Percentiles rank a stretch among this genome's conserved stretches.
These are phyloP conservation scores for Zarea fungicola DNA, from an alignment of 2,329 filamentous ascomycete genomes.

Conservation along the genomic window DNA sequence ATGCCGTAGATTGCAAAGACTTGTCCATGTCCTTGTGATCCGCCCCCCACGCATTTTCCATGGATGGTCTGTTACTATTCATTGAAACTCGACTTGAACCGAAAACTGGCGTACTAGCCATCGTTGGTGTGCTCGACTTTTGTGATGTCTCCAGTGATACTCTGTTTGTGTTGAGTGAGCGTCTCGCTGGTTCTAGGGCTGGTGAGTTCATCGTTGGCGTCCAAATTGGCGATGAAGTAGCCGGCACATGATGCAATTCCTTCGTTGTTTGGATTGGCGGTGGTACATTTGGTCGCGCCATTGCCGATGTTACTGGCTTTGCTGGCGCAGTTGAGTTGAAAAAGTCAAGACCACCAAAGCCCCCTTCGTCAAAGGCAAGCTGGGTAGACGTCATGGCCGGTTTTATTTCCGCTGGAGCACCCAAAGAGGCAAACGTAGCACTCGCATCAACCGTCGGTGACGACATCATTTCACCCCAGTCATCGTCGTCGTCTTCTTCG, in stretches of 20 bases:
- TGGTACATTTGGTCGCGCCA: neutral
- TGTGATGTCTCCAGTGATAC: neutral
- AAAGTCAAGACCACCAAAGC: neutral
- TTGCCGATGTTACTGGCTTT: neutral
- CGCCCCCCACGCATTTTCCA: neutral
- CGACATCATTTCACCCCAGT: conserved; percentile 57
- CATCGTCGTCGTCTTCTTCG: conserved; percentile 44
- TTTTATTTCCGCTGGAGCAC: neutral
- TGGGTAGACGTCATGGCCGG: neutral
- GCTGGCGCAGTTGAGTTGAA: neutral
- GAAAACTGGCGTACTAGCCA: neutral
- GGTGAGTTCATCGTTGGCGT: conserved; percentile 1
- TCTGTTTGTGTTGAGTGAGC: neutral
- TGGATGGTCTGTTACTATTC: neutral
- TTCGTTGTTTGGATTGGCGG: conserved; percentile 1
- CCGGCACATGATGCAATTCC: neutral
- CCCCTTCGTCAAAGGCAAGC: neutral
- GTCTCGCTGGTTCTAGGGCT: neutral
- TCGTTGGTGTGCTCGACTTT: neutral
- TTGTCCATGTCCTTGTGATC: neutral
- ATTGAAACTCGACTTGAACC: neutral
- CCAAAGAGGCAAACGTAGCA: neutral
- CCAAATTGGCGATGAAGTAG: conserved; percentile 1
- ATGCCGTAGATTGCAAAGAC: neutral
- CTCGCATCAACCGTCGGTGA: conserved; percentile 20